Conservation (phyloP, 2,329 filamentous ascomycete species). For the Rhexocercosporidium sp. region DNA sequence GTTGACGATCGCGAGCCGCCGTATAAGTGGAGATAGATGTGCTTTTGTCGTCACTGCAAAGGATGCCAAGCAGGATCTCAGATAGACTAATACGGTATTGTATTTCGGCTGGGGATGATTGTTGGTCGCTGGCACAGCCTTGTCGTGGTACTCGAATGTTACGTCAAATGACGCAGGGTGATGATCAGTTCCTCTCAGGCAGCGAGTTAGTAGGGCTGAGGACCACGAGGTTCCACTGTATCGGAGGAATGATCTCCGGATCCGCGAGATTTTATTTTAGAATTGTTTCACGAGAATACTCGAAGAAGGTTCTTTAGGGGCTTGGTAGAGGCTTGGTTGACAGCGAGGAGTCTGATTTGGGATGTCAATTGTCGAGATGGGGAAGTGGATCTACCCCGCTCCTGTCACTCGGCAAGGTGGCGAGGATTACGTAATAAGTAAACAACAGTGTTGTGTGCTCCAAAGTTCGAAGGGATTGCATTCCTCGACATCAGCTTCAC, state of each 20-base stretch:
- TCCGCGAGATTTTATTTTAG: neutral
- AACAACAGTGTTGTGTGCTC: too few species aligned
- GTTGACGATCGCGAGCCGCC: neutral
- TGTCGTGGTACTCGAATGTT: conserved; percentile 1
- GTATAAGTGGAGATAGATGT: neutral
- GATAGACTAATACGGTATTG: neutral
- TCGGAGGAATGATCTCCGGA: neutral
- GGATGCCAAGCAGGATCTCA: neutral
- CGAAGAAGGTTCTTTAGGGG: neutral
- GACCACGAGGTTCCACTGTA: neutral
- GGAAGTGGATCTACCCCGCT: conserved; percentile 8
- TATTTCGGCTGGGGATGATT: neutral
- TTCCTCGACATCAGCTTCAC: too few species aligned
- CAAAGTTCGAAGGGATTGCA: too few species aligned
- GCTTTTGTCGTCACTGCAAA: neutral
- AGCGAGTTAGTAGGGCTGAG: neutral
- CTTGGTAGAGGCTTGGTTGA: conserved; percentile 4
- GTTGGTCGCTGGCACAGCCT: neutral
- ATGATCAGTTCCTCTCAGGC: conserved; percentile 7
- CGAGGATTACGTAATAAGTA: too few species aligned
- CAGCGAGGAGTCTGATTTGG: neutral
- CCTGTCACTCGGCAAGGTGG: neutral
- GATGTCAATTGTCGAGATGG: neutral
- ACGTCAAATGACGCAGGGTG: conserved; percentile 6
- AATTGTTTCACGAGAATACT: neutral